A percentile compares a stretch with the other conserved stretches of the same genome.
Conservation (phyloP, 805 yeast genomes). For the Vanderwaltozyma verrucispora region DNA sequence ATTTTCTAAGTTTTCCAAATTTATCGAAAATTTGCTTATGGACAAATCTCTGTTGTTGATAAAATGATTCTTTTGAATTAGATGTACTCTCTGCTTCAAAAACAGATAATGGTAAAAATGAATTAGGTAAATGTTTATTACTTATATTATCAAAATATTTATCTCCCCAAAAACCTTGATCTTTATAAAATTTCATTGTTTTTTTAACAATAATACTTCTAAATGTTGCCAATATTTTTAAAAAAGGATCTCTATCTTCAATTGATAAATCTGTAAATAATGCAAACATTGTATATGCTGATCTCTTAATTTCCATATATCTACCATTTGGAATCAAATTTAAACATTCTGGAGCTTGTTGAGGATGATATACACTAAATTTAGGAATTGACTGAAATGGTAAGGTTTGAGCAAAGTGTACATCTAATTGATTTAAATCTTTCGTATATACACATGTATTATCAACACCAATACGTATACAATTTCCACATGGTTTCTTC, state of each 20-base stretch:
- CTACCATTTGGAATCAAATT: slow-evolving; percentile 19
- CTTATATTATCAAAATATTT: no score
- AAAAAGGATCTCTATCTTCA: slow-evolving; percentile 21
- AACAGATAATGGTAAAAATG: slow-evolving; percentile 15
- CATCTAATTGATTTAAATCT: neutral
- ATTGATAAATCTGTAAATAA: slow-evolving; percentile 19
- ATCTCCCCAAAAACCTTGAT: no score
- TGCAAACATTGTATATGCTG: slow-evolving; percentile 17
- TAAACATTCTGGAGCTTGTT: slow-evolving; percentile 4
- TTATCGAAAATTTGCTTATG: slow-evolving; percentile 21
- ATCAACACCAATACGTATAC: slow-evolving; percentile 13
- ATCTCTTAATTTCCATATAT: slow-evolving; percentile 20
- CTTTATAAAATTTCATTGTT: slow-evolving; percentile 11
- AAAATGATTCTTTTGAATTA: slow-evolving; percentile 4
- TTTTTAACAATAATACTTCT: slow-evolving; percentile 16
- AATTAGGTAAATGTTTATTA: slow-evolving; percentile 15
- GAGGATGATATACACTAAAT: neutral
- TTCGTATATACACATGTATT: slow-evolving; percentile 14
- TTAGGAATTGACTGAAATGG: no score
- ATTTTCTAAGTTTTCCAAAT: slow-evolving; percentile 19
- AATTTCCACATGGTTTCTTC: slow-evolving; percentile 19
- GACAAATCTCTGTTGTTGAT: slow-evolving; percentile 10
- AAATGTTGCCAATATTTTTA: slow-evolving; percentile 13
- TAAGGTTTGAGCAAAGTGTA: neutral
- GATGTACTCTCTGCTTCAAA: slow-evolving; percentile 13